Evolutionary conservation across 306 rosid species (phyloP), one percentile per base, ranked within the genome.

Genomic region (Arachis stenosperma): DNA sequence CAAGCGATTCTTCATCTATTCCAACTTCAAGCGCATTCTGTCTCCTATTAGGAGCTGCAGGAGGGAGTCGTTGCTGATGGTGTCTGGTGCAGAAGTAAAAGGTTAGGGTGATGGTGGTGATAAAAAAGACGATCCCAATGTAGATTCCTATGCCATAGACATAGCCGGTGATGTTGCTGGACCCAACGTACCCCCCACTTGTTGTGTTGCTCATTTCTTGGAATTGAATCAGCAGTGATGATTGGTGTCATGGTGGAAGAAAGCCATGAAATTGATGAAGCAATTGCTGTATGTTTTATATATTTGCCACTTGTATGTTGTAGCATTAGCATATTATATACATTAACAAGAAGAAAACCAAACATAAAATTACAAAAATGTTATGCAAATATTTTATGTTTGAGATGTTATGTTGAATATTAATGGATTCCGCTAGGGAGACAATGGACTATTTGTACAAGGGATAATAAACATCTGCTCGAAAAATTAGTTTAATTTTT

Each of bases 41-140:
- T 60, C 82, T 75, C 7, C 9, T 75, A 0, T 13, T 33, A 60
- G 52, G 2, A 2, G 56, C 3, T 70, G 77, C 82, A 42, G 9
- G 10, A 70, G 27, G 27, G 27, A 22, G 27, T 22, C 6, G 0
- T 5, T 1, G 74, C 0, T 17, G 5, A 7, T 10, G 76, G n/a
- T 39, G 53, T 22, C 88, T 54, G 79, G 79, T 55, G 86, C 95
- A 89, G 70, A 82, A 85, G 75, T 85, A 87, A 74, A 84, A 83
- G 39, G 83, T 75, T 2, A 89, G 75, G 48, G 83, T 75, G 43
- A 89, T 77, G 51, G 86, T 84, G 13, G 84, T 82, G 62, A 87
- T 78, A 55, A 87, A 81, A 50, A 89, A 27, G 17, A 89, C 78
- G 36, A 89, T 66, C 6, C 88, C 91, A 66, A 85, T 39, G 0